phyloP scores from a whole-genome alignment of 441 rosid species.

The Omphalea diandra region DNA sequence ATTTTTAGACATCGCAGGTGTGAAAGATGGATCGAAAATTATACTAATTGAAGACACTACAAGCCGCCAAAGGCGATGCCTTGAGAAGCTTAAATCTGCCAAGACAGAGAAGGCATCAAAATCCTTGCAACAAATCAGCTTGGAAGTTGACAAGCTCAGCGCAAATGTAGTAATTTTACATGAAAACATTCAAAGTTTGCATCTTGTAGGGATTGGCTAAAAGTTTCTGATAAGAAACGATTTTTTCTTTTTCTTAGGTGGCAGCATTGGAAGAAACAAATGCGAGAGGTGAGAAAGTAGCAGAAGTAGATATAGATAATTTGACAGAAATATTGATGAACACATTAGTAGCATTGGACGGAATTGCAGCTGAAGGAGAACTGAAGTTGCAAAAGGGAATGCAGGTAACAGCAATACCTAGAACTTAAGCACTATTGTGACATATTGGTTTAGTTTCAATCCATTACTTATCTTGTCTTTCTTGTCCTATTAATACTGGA shows the following conservation, averaged over 20 bases:
- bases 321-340: conserved; percentile 73
- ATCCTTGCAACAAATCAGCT: conserved; percentile 65
- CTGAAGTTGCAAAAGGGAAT: conserved; percentile 71
- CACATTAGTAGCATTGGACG: conserved; percentile 78
- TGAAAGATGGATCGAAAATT: conserved; percentile 83
- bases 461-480: neutral
- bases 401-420: conserved; percentile 70
- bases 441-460: too few relatives aligned
- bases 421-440: neutral
- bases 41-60: conserved; percentile 69
- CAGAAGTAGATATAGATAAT: conserved; percentile 55
- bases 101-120: conserved; percentile 71
- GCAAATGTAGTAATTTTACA: conserved; percentile 43
- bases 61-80: conserved; percentile 68
- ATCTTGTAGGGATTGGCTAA: too few relatives aligned
- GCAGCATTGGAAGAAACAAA: conserved; percentile 54
- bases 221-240: too few relatives aligned
- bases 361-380: conserved; percentile 63
- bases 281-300: conserved; percentile 62
- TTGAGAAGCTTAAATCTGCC: conserved; percentile 73
- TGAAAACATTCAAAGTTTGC: neutral
- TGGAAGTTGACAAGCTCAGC: conserved; percentile 68
- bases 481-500: neutral
- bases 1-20: conserved; percentile 72
- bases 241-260: conserved; percentile 45